Evolutionary conservation across 176 grass and related monocot species (phyloP).

Genomic region (Ampelocalamus luodianensis): DNA sequence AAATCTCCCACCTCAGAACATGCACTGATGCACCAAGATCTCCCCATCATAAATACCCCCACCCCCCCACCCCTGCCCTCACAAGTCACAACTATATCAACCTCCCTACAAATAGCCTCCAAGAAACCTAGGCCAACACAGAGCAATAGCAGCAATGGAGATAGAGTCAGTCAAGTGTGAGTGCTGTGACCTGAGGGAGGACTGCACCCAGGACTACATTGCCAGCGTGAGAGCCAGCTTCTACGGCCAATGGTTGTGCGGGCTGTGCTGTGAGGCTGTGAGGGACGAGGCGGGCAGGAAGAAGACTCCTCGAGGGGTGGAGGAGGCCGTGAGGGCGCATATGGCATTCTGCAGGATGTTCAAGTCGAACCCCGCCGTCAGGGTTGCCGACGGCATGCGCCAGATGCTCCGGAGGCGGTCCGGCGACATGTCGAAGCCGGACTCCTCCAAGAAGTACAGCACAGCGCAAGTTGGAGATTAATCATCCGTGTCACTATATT

Average conservation of each 20-base stretch:
- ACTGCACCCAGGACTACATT: slow-evolving; percentile 95
- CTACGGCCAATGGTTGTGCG: slow-evolving; percentile 86
- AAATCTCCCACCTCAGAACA: slow-evolving; percentile 65
- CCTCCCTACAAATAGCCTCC: slow-evolving; percentile 58
- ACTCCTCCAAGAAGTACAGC: slow-evolving; percentile 61
- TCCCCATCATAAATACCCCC: slow-evolving; percentile 59
- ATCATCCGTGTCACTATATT: slow-evolving; percentile 53
- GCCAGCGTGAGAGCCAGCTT: slow-evolving; percentile 72
- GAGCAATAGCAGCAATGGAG: slow-evolving; percentile 60
- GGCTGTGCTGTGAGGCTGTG: slow-evolving; percentile 90
- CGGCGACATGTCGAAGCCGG: slow-evolving; percentile 50
- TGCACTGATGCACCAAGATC: slow-evolving; percentile 37
- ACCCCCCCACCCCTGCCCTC: slow-evolving; percentile 38
- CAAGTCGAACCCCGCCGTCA: slow-evolving; percentile 67
- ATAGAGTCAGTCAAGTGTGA: slow-evolving; percentile 85
- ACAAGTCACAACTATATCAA: slow-evolving; percentile 64
- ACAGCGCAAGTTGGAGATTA: slow-evolving; percentile 61
- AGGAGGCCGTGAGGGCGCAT: slow-evolving; percentile 81
- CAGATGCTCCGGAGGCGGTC: slow-evolving; percentile 88
- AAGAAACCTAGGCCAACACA: slow-evolving; percentile 37
- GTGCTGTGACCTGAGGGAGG: slow-evolving; percentile 86
- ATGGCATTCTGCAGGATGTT: slow-evolving; percentile 88
- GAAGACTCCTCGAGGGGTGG: slow-evolving; percentile 62
- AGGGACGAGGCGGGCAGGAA: slow-evolving; percentile 68
- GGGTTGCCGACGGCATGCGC: slow-evolving; percentile 78